Evolutionary conservation across 331 rosid genomes (phyloP), one percentile per base, ranked within the genome.

Genomic region (Malus hybrid): DNA sequence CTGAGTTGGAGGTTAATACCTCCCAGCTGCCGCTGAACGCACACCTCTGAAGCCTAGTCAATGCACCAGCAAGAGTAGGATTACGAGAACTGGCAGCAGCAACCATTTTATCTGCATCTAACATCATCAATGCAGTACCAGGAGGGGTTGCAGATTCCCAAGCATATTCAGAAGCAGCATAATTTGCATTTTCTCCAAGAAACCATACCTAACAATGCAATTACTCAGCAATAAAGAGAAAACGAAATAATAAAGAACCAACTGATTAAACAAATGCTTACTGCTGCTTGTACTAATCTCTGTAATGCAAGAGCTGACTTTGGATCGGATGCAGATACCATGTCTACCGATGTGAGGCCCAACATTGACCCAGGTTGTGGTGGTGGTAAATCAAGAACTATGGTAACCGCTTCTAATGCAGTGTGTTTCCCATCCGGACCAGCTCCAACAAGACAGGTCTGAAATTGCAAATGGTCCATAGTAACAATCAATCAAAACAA

Each of bases 111-210:
- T 95, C 99, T 70, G 99, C 93, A 85, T 95, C 99, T 83, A 95
- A 83, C 99, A 95, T 95, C 99, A 95, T 95, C 87, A 95, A 78
- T 76, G 99, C 99, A 62, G 99, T 95, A 73, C 99, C 99, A 67
- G 99, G 99, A 46, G 99, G 99, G 71, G 97, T 95, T 71, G 99
- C 90, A 62, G 99, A 95, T 78, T 95, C 99, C 99, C 99, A 95
- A 56, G 99, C 97, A 90, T 95, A 95, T 73, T 95, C 99, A 29
- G 99, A 95, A 71, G 99, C 99, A 81, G 99, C 97, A 80, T 95
- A 95, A 75, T 94, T 94, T 84, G 99, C 99, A 87, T 94, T 94
- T 79, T 94, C 99, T 75, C 99, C 99, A 75, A 94, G 95, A 86
- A 94, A 94, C 99, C 99, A 94, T 70, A 94, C 99, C 99, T 94